These are phyloP conservation scores for Chaetomium cochliodes DNA, from an alignment of 495 filamentous ascomycete genomes.

Conservation along the genomic window DNA sequence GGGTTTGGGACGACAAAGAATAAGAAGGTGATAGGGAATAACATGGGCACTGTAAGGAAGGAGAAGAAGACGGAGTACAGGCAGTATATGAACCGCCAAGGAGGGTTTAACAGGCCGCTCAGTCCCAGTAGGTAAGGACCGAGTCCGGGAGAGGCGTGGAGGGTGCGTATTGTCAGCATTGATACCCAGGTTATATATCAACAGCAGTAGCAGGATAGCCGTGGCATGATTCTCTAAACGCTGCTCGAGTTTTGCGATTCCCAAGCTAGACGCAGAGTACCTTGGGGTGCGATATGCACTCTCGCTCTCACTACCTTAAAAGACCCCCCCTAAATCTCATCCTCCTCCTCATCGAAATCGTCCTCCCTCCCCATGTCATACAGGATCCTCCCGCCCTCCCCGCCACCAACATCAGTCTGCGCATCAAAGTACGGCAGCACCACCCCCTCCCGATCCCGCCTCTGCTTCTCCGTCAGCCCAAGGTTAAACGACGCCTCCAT, in stretches of 20 bases:
- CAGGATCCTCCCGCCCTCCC: slow-evolving; percentile 84
- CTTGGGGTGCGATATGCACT: no score
- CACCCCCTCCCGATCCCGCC: slow-evolving; percentile 77
- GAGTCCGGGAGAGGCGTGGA: not conserved
- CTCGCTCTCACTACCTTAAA: not conserved
- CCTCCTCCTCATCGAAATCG: slow-evolving; percentile 98
- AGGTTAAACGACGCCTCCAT: slow-evolving; percentile 74
- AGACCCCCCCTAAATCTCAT: slow-evolving; percentile 69
- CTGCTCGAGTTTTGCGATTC: no score
- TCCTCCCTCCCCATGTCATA: slow-evolving; percentile 97
- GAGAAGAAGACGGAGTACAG: slow-evolving; percentile 95
- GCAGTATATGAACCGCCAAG: slow-evolving; percentile 98
- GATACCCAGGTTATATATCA: slow-evolving; percentile 21
- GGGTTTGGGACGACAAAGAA: slow-evolving; percentile 84
- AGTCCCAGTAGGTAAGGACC: slow-evolving; percentile 45
- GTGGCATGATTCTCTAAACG: no score
- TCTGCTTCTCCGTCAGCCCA: slow-evolving; percentile 85
- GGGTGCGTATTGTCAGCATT: slow-evolving; percentile 15
- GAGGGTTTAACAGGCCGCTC: slow-evolving; percentile 93
- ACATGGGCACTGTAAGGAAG: slow-evolving; percentile 79
- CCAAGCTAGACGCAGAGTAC: no score
- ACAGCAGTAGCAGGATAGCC: not conserved
- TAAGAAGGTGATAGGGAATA: slow-evolving; percentile 87
- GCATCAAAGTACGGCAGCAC: slow-evolving; percentile 95
- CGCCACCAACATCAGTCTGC: slow-evolving; percentile 71